Evolutionary conservation across 148 eudicot genomes (phyloP), one percentile per base, ranked within the genome.

Genomic region (Cornus kousa): DNA sequence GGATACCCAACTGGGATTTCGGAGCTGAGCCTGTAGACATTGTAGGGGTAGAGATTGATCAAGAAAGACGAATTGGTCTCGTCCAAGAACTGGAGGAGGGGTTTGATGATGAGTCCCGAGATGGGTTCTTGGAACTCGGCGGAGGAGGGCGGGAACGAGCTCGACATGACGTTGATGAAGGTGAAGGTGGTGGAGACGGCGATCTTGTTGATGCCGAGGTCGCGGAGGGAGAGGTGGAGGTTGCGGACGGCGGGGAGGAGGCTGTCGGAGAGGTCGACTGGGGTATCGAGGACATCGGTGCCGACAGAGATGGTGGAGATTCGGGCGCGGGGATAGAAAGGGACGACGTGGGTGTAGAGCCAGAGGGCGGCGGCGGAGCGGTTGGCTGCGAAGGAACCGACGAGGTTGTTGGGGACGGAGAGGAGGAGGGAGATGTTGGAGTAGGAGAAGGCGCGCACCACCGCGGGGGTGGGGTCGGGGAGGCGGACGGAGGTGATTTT

Each of bases 271-370:
- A 87, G 80, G 74, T 87, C 91, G 28, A 40, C 0, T 31, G 66
- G 0, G 57, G 79, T 19, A 33, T 75, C 9, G 39, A 87, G 77
- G 81, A 78, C 70, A 77, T 88, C 88, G 22, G 80, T 20, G 6
- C 97, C 95, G 78, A 88, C 86, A 76, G 95, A 91, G 69, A 94
- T 88, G 83, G 84, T 14, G 78, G 94, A 66, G 76, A 94, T 86
- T 55, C 60, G 83, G 33, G 93, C 87, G n/a, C 94, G 94, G 14
- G 98, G 97, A 87, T 92, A 84, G 90, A 88, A 94, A n/a, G 98
- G 98, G 77, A 94, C 75, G 74, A 94, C 90, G 80, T 89, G 84
- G 59, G 82, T 57, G 83, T 79, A 79, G 64, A 94, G 90, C 91
- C 89, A 94, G 16, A 73, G 65, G 73, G 78, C 55, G 72, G 97